Conservation (phyloP, 208 protist genomes). For the Leishmania turanica region DNA sequence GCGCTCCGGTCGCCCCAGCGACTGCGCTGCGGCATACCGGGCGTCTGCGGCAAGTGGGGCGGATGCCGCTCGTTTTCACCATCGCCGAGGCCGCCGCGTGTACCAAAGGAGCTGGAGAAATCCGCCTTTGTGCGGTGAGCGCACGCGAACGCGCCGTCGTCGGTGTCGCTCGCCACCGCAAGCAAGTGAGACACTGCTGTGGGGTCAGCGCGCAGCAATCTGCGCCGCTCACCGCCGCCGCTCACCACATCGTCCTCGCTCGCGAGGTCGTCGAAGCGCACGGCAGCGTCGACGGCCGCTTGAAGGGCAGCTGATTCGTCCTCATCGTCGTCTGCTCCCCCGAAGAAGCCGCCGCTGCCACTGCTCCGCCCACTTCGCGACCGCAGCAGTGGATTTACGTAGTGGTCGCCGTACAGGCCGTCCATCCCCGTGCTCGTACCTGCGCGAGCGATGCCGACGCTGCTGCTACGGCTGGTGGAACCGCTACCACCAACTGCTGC, state of each 20-base stretch:
- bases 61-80: not conserved
- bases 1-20: not conserved
- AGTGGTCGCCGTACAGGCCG: not conserved
- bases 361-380: not conserved
- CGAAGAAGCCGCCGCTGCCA: not conserved
- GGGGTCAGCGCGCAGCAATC: no score
- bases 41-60: not conserved
- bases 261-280: conserved; percentile 17
- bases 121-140: not conserved
- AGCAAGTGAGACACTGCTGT: not conserved
- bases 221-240: not conserved
- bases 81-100: not conserved
- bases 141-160: not conserved
- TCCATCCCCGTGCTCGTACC: not conserved
- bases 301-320: conserved; percentile 6
- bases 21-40: not conserved
- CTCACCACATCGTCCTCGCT: conserved; percentile 10
- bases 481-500: not conserved
- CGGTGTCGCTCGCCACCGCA: not conserved
- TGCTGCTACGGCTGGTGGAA: not conserved
- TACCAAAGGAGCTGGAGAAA: not conserved
- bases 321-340: not conserved
- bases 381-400: not conserved
- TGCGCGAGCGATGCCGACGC: not conserved
- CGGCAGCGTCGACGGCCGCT: conserved; percentile 17